These are phyloP conservation scores for Blepharisma stoltei DNA, from an alignment of 73 alveolate genomes.

Conservation along the genomic window DNA sequence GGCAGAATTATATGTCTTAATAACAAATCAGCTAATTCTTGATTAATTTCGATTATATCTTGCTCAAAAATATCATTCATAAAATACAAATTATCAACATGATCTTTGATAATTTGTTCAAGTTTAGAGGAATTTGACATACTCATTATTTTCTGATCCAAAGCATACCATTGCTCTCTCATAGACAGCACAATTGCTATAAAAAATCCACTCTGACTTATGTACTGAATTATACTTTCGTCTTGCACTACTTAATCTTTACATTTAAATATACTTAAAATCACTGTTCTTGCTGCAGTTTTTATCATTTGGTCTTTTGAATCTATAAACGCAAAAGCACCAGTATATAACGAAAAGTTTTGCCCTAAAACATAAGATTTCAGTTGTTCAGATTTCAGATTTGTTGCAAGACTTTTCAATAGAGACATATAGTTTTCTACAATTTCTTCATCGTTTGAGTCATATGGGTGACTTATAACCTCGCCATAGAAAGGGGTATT, in stretches of 20 bases:
- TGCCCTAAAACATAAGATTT: not conserved
- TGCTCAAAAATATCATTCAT: slow-evolving; percentile 6
- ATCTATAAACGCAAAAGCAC: slow-evolving; percentile 2
- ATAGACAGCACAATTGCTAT: not conserved
- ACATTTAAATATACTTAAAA: not conserved
- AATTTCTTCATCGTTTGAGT: slow-evolving; percentile 16
- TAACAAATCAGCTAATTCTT: not conserved
- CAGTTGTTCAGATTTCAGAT: not conserved
- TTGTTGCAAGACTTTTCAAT: not conserved
- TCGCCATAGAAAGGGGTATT: not conserved
- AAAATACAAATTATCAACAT: not conserved
- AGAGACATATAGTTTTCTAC: slow-evolving; percentile 22
- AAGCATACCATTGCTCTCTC: not conserved
- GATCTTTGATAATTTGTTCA: not conserved
- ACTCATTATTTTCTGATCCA: not conserved
- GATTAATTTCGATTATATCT: not conserved
- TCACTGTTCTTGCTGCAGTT: slow-evolving; percentile 13
- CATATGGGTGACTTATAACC: not conserved
- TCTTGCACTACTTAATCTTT: slow-evolving; percentile 1
- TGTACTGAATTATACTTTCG: not conserved
- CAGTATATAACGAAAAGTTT: not conserved
- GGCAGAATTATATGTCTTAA: slow-evolving; percentile 11
- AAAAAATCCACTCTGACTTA: not conserved
- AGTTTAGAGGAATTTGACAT: not conserved
- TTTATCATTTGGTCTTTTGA: not conserved